Evolutionary conservation across 805 yeast genomes (phyloP).

Genomic region (Saturnispora dispora): DNA sequence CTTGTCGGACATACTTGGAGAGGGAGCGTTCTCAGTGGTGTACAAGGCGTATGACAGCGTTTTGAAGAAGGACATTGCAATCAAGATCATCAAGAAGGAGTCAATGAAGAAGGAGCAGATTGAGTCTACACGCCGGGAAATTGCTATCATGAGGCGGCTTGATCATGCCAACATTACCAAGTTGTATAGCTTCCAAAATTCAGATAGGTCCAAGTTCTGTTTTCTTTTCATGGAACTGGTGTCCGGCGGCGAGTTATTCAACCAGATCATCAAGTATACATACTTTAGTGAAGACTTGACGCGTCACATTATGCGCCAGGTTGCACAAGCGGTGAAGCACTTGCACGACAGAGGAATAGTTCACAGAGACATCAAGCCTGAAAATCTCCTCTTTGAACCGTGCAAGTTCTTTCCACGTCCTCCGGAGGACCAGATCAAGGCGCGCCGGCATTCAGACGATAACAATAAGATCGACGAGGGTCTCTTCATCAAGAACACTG

Average conservation of each 20-base stretch:
- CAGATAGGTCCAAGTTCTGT: constrained; percentile 37
- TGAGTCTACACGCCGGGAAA: constrained; percentile 58
- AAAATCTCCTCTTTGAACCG: constrained; percentile 58
- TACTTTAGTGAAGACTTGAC: constrained; percentile 66
- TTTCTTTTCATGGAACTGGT: constrained; percentile 60
- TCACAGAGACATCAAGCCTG: constrained; percentile 79
- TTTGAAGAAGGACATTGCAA: constrained; percentile 46
- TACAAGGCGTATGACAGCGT: constrained; percentile 53
- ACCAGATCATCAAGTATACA: constrained; percentile 69
- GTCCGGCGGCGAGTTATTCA: constrained; percentile 75
- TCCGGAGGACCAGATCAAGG: constrained; percentile 34
- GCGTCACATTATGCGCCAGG: constrained; percentile 63
- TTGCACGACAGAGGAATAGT: constrained; percentile 67
- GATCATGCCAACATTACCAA: constrained; percentile 53
- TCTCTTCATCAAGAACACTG: constrained; percentile 38
- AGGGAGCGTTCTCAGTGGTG: constrained; percentile 88
- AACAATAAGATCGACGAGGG: constrained; percentile 57
- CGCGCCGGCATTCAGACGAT: constrained; percentile 46
- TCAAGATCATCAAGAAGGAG: constrained; percentile 63
- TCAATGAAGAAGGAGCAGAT: constrained; percentile 44
- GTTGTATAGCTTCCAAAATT: constrained; percentile 45
- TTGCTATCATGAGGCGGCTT: constrained; percentile 59
- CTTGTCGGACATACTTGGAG: constrained; percentile 41
- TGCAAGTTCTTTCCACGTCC: constrained; percentile 37
- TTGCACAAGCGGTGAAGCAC: constrained; percentile 59